Evolutionary conservation across 441 rosid species (phyloP), one percentile per base, ranked within the genome.

Genomic region (Iberis amara): DNA sequence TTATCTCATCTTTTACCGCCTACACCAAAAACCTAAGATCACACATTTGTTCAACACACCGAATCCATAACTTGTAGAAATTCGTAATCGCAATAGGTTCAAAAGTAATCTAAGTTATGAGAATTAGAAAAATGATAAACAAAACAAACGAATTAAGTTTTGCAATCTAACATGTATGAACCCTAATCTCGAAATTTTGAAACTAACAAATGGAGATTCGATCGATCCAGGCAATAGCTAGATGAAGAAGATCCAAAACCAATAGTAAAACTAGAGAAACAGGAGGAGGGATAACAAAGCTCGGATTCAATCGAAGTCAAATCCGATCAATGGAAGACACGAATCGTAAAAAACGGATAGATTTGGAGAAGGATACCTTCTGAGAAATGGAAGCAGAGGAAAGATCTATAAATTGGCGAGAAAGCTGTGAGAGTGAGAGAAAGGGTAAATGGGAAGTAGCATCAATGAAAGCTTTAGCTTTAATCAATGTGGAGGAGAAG

Each of bases 301-400:
- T 37, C 0, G 4, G 63, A 52, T 50, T 33, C 59, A 55, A 52
- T 52, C 59, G 27, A 65, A 65, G 65, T 58, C 65, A 59, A 58
- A 58, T 39, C 53, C 0, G 48, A 57, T 51, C 42, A n/a, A n/a
- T n/a, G n/a, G n/a, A n/a, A n/a, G n/a, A n/a, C 35, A 42, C 12
- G 15, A 56, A 49, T 56, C 57, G 44, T 3, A n/a, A 44, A 15
- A 32, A 42, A 42, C 28, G 4, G n/a, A 38, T 36, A 18, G 53
- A 49, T 48, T 48, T 7, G 32, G 39, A 40, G 27, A 31, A 18
- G 30, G 18, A 40, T 43, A 42, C 45, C 68, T 56, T 52, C 1
- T 12, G 23, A 24, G 41, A 59, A 64, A 64, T 51, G 64, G 23
- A 51, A 57, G 69, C 59, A 62, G 31, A 65, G 54, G 64, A 14